phyloP scores from a whole-genome alignment of 805 yeast genomes.

The Sungouiozyma intestinalis region DNA sequence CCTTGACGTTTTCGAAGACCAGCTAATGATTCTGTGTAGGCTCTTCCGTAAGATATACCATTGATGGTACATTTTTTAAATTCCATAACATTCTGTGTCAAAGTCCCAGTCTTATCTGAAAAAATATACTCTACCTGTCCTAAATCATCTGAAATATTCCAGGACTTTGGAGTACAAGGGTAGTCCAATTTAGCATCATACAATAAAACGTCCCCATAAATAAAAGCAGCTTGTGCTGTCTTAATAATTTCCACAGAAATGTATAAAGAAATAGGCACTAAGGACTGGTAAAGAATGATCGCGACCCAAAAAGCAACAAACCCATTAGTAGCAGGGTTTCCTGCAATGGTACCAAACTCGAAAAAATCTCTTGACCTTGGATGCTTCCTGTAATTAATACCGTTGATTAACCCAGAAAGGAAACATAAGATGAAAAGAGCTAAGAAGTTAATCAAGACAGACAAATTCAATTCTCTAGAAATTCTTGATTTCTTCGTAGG shows the following conservation, averaged over 20 bases:
- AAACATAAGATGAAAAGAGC: slow-evolving; percentile 59
- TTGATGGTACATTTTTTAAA: slow-evolving; percentile 70
- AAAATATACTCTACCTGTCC: slow-evolving; percentile 81
- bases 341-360: slow-evolving; percentile 63
- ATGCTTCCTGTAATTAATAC: slow-evolving; percentile 43
- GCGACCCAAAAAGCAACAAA: slow-evolving; percentile 66
- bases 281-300: slow-evolving; percentile 62
- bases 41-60: slow-evolving; percentile 64
- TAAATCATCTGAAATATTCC: slow-evolving; percentile 79
- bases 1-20: slow-evolving; percentile 75
- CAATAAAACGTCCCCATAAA: slow-evolving; percentile 63
- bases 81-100: slow-evolving; percentile 80
- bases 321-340: slow-evolving; percentile 57
- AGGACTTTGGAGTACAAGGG: slow-evolving; percentile 75
- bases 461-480: slow-evolving; percentile 58
- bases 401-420: slow-evolving; percentile 60
- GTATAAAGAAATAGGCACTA: slow-evolving; percentile 76
- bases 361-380: slow-evolving; percentile 48
- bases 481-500: slow-evolving; percentile 71
- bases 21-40: slow-evolving; percentile 74
- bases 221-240: slow-evolving; percentile 73
- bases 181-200: slow-evolving; percentile 60
- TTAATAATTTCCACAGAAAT: slow-evolving; percentile 75
- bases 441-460: slow-evolving; percentile 57
- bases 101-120: slow-evolving; percentile 77